phyloP scores from a whole-genome alignment of 371 early-diverging fungal species.

The Conidiobolus incongruus region DNA sequence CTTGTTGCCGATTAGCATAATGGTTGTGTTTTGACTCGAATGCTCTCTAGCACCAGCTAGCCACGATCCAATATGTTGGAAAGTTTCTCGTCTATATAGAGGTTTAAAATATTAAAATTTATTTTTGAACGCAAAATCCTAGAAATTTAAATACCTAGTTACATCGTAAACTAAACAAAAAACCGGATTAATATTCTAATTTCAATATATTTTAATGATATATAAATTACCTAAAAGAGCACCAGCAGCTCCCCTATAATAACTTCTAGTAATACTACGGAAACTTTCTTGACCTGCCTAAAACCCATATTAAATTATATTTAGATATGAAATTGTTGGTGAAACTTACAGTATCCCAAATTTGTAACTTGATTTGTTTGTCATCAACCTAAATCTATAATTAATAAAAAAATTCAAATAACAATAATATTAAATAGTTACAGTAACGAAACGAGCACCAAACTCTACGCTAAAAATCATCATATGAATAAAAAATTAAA shows the following conservation, averaged over 20 bases:
- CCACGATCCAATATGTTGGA: constrained; percentile 80
- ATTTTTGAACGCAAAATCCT: neutral
- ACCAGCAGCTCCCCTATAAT: constrained; percentile 94
- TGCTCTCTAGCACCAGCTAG: constrained; percentile 71
- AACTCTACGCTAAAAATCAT: constrained; percentile 37
- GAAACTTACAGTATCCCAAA: constrained; percentile 95
- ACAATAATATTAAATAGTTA: constrained; percentile 1
- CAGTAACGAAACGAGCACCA: constrained; percentile 51
- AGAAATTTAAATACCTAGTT: constrained; percentile 34
- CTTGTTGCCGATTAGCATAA: constrained; percentile 89
- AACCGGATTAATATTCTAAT: too few relatives aligned
- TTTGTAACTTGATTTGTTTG: constrained; percentile 83
- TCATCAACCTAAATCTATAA: constrained; percentile 45
- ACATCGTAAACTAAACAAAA: constrained; percentile 42
- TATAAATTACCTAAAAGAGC: constrained; percentile 70
- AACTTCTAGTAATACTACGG: constrained; percentile 86
- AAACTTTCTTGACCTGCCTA: constrained; percentile 89
- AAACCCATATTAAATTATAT: neutral
- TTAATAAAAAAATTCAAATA: neutral
- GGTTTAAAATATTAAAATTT: too few relatives aligned
- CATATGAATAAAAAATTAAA: neutral
- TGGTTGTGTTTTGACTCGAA: constrained; percentile 75
- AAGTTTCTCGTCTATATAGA: constrained; percentile 52
- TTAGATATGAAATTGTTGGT: constrained; percentile 14
- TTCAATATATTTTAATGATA: too few relatives aligned